phyloP scores from a whole-genome alignment of 2,329 filamentous ascomycete genomes.

The Nectriaceae sp. region DNA sequence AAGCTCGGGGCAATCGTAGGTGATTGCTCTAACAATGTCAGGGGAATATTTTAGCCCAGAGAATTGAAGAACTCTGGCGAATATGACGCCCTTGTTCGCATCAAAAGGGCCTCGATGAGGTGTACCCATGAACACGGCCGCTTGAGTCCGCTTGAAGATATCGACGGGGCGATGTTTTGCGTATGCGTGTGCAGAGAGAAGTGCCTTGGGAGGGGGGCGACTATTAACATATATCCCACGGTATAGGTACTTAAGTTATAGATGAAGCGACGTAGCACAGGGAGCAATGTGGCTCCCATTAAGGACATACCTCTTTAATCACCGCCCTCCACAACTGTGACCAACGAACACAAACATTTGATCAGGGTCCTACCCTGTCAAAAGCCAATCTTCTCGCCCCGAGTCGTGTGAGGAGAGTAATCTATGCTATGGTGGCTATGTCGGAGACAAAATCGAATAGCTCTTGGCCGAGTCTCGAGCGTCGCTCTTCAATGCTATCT shows the following conservation, averaged over 20 bases:
- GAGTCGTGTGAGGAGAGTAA: background rate
- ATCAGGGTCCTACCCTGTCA: background rate
- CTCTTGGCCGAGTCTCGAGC: background rate
- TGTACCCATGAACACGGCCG: background rate
- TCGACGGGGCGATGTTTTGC: background rate
- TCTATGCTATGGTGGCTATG: background rate
- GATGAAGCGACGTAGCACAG: background rate
- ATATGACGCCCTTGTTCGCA: background rate
- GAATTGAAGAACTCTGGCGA: background rate
- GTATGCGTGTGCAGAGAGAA: background rate
- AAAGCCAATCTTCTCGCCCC: background rate
- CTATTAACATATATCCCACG: too few relatives aligned
- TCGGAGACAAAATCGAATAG: background rate
- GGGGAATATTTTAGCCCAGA: background rate
- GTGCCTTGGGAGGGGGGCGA: background rate
- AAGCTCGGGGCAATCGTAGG: background rate
- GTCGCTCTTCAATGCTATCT: background rate
- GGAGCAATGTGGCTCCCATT: background rate
- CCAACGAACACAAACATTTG: background rate
- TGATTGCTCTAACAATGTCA: background rate
- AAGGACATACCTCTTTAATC: background rate
- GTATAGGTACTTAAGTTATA: background rate
- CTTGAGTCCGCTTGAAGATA: background rate
- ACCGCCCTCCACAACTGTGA: background rate
- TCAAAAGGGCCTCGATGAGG: background rate